phyloP scores from a whole-genome alignment of 1,284 basidiomycete genomes.

The Chalciporus sp. region DNA sequence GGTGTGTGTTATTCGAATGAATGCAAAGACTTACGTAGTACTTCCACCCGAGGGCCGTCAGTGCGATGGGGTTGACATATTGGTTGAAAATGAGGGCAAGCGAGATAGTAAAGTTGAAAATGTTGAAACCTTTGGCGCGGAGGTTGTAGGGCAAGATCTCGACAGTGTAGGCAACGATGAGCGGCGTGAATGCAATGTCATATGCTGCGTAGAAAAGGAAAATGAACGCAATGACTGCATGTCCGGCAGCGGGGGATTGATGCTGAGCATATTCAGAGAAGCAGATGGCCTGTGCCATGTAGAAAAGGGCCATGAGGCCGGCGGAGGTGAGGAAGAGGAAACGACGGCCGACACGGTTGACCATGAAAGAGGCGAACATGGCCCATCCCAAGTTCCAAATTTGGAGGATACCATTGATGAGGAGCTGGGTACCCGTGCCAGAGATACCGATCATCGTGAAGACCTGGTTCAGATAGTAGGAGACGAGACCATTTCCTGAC shows the following conservation, averaged over 20 bases:
- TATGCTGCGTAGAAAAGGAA: constrained; percentile 75
- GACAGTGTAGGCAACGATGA: constrained; percentile 74
- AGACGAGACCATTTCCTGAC: constrained; percentile 77
- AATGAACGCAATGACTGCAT: constrained; percentile 76
- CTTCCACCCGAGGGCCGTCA: constrained; percentile 61
- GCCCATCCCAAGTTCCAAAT: constrained; percentile 77
- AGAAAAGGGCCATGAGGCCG: constrained; percentile 71
- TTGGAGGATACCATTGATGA: constrained; percentile 75
- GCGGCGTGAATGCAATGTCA: constrained; percentile 73
- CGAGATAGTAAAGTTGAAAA: constrained; percentile 70
- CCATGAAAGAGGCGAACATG: constrained; percentile 54
- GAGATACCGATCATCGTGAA: constrained; percentile 74
- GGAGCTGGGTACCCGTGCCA: constrained; percentile 58
- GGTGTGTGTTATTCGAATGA: not conserved
- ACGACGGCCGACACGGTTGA: constrained; percentile 63
- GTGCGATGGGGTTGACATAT: constrained; percentile 78
- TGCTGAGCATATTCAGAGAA: constrained; percentile 61
- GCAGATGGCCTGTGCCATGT: constrained; percentile 71
- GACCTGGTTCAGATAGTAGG: constrained; percentile 75
- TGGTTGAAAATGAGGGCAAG: constrained; percentile 77
- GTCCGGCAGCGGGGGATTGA: constrained; percentile 47
- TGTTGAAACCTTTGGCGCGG: constrained; percentile 78
- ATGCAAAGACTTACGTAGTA: constrained; percentile 49
- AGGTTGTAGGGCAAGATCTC: constrained; percentile 74
- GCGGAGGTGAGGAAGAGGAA: constrained; percentile 66